Conservation (phyloP, 2,329 filamentous ascomycete species). For the Cladophialophora yegresii region DNA sequence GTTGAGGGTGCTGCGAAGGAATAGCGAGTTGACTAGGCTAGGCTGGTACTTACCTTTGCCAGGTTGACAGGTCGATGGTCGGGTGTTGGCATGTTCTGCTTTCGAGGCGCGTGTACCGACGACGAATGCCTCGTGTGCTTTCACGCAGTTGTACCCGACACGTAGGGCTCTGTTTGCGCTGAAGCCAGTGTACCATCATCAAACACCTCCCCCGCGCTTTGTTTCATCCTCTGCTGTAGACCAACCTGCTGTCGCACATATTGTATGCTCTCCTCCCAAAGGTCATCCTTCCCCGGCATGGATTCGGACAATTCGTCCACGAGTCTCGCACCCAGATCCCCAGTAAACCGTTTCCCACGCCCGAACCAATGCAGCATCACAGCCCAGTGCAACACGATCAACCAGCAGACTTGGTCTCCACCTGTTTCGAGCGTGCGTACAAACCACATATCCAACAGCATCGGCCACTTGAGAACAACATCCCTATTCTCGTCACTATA, state of each 20-base stretch:
- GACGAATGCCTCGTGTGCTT: no score
- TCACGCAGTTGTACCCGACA: no score
- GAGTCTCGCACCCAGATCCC: neutral
- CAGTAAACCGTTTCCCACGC: neutral
- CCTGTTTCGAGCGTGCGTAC: neutral
- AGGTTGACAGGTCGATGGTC: constrained; percentile 4
- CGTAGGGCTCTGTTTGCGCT: no score
- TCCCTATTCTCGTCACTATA: constrained; percentile 2
- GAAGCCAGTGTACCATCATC: no score
- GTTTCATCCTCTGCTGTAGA: neutral
- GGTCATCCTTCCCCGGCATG: neutral
- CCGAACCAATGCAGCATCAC: constrained; percentile 5
- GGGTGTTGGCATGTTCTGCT: neutral
- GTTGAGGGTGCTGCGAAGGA: neutral
- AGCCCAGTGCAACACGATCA: constrained; percentile 5
- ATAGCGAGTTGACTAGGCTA: neutral
- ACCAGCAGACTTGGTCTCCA: neutral
- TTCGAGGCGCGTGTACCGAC: neutral
- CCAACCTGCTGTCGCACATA: constrained; percentile 5
- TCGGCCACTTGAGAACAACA: neutral
- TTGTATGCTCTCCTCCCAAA: neutral
- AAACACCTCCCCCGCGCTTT: neutral
- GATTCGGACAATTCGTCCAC: neutral
- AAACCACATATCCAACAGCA: neutral
- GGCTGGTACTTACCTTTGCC: neutral